Evolutionary conservation across 2,329 filamentous ascomycete species (phyloP), one percentile per base, ranked within the genome.

Genomic region (Sporothrix dimorphospora): DNA sequence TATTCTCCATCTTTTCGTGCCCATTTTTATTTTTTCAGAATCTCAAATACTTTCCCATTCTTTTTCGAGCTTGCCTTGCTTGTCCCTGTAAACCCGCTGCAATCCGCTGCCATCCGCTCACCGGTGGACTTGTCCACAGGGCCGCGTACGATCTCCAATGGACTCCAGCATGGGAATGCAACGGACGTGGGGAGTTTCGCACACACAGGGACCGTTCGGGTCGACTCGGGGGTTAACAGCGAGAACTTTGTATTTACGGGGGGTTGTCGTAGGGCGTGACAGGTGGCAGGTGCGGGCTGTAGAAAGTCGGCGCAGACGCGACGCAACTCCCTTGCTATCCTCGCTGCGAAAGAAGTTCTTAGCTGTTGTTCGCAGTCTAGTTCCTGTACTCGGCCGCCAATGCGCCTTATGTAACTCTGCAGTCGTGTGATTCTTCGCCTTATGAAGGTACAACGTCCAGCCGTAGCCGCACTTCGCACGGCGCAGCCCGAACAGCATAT

Each of bases 231-330:
- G 21, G 14, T 8, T n/a, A 21, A 30, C 6, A 66, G 21, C 42
- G 61, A 66, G 40, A 47, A 65, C 8, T n/a, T n/a, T n/a, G n/a
- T 45, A 45, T 11, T 11, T 30, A 66, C 40, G 40, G 61, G 40
- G 61, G 40, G 40, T 30, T 66, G 40, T 47, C 21, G 61, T 24
- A 42, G 57, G 38, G 57, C 57, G 59, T 65, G 59, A 65, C 59
- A 47, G 38, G 11, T 65, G 59, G 59, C 59, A 42, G 34, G 59
- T 45, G 59, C 59, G 59, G 59, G 59, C 61, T 66, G 61, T 45
- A 47, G 38, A 34, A 63, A n/a, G 34, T 42, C n/a, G 57, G 57
- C 16, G 57, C 34, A 38, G 57, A 61, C 30, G 30, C 30, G 30
- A 34, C 30, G 30, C 30, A 34, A 34, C 30, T 34, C 30, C 6